A percentile compares a stretch with the other conserved stretches of the same genome.
phyloP scores from a whole-genome alignment of 352 stramenopile genomes.

The Phytophthora pisi region DNA sequence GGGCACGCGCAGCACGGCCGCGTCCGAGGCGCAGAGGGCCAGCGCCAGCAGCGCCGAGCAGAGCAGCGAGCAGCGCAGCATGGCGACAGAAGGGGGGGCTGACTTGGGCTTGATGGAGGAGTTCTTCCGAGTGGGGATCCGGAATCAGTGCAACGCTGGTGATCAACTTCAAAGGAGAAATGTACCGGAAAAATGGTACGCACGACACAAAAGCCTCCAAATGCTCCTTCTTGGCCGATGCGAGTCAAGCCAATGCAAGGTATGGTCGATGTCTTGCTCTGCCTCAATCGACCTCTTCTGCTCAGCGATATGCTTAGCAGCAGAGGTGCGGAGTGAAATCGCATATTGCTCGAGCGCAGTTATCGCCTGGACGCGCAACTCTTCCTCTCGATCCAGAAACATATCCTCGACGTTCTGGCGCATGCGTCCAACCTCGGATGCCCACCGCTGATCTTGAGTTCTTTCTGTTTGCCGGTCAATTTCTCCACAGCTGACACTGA shows the following conservation, averaged over 20 bases:
- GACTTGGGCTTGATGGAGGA: background rate
- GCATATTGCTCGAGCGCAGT: background rate
- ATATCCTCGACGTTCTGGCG: background rate
- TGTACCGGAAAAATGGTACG: background rate
- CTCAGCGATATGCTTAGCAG: background rate
- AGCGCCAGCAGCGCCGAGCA: conserved; percentile 26
- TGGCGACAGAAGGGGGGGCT: background rate
- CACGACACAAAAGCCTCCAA: background rate
- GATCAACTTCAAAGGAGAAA: background rate
- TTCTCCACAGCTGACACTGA: background rate
- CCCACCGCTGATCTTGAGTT: background rate
- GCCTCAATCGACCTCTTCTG: background rate
- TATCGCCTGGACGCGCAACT: background rate
- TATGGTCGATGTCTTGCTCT: background rate
- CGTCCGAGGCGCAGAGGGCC: conserved; percentile 17
- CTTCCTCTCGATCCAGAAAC: background rate
- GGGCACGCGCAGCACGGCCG: conserved; percentile 62
- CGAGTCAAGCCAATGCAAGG: background rate
- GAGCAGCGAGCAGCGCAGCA: conserved; percentile 33
- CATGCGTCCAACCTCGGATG: background rate
- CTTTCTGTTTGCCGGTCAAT: background rate
- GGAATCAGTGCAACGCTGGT: background rate
- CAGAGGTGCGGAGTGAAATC: background rate
- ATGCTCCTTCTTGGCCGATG: background rate
- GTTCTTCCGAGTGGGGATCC: background rate